Evolutionary conservation across 176 grass and related monocot genomes (phyloP).

Genomic region (Secale cereale): DNA sequence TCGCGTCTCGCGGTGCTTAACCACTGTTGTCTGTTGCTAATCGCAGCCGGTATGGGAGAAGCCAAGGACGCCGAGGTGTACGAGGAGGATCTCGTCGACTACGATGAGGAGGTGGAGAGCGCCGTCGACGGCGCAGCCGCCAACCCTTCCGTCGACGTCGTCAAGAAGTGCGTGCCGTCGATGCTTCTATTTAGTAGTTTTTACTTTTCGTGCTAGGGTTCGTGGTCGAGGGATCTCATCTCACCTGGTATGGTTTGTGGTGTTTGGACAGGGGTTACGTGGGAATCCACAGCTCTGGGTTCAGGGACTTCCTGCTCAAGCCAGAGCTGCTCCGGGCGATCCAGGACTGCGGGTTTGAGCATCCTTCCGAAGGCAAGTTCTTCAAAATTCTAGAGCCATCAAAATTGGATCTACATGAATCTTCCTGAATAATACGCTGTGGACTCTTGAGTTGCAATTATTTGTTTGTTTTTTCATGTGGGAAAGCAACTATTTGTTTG

Average conservation of each 20-base stretch:
- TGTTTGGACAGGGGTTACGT: constrained; percentile 72
- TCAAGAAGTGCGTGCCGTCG: constrained; percentile 61
- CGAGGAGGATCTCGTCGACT: constrained; percentile 99
- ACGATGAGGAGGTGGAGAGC: constrained; percentile 96
- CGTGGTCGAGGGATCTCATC: neutral
- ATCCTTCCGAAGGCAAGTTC: constrained; percentile 92
- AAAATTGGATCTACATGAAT: neutral
- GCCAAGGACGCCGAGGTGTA: constrained; percentile 87
- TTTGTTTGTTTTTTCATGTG: neutral
- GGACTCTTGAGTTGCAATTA: neutral
- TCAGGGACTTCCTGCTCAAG: constrained; percentile 98
- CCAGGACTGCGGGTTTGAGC: constrained; percentile 98
- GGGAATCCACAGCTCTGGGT: constrained; percentile 98
- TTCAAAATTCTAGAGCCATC: neutral
- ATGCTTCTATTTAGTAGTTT: neutral
- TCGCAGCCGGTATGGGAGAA: constrained; percentile 71
- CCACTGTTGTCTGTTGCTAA: neutral
- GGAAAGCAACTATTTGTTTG: neutral
- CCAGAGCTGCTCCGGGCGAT: constrained; percentile 96
- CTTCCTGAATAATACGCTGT: neutral
- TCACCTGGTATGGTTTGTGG: neutral
- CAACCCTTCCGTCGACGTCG: constrained; percentile 63
- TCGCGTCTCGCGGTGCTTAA: neutral
- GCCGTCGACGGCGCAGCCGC: constrained; percentile 45
- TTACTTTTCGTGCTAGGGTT: neutral